These are phyloP conservation scores for Ceratobasidium theobromae DNA, from an alignment of 1,284 basidiomycete species.

Conservation along the genomic window DNA sequence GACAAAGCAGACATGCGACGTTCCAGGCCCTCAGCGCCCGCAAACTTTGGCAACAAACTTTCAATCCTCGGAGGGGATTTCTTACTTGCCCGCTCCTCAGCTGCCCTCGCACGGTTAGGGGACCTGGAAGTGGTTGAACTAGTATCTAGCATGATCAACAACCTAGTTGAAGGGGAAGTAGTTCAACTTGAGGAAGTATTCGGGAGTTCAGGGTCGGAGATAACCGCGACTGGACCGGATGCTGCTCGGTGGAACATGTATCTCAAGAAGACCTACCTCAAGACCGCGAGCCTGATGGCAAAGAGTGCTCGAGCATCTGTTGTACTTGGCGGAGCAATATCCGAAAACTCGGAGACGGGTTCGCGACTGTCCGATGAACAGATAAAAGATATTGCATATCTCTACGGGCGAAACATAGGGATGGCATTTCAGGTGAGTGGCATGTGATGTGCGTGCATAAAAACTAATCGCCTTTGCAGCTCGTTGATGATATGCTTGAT, in stretches of 20 bases:
- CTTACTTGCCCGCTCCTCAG: slow-evolving; percentile 87
- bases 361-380: slow-evolving; percentile 54
- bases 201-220: slow-evolving; percentile 18
- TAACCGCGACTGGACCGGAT: slow-evolving; percentile 40
- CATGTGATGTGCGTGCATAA: background rate
- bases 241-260: slow-evolving; percentile 76
- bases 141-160: slow-evolving; percentile 88
- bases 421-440: slow-evolving; percentile 87
- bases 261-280: slow-evolving; percentile 92
- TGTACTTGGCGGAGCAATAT: slow-evolving; percentile 83
- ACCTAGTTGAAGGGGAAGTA: slow-evolving; percentile 96
- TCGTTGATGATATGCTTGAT: slow-evolving; percentile 91
- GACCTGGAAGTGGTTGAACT: slow-evolving; percentile 91
- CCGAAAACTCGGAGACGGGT: background rate
- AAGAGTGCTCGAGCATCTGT: slow-evolving; percentile 89
- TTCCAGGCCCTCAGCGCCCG: slow-evolving; percentile 80
- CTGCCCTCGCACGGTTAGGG: slow-evolving; percentile 84
- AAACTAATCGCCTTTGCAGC: slow-evolving; percentile 50
- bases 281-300: slow-evolving; percentile 95
- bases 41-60: slow-evolving; percentile 93
- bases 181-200: slow-evolving; percentile 69
- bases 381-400: slow-evolving; percentile 93
- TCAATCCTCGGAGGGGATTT: slow-evolving; percentile 95
- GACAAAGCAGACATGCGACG: slow-evolving; percentile 84
- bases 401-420: slow-evolving; percentile 85